Percentiles rank a stretch among this genome's conserved stretches.
These are phyloP conservation scores for Canna indica DNA, from an alignment of 176 grass and related monocot genomes.

Conservation along the genomic window DNA sequence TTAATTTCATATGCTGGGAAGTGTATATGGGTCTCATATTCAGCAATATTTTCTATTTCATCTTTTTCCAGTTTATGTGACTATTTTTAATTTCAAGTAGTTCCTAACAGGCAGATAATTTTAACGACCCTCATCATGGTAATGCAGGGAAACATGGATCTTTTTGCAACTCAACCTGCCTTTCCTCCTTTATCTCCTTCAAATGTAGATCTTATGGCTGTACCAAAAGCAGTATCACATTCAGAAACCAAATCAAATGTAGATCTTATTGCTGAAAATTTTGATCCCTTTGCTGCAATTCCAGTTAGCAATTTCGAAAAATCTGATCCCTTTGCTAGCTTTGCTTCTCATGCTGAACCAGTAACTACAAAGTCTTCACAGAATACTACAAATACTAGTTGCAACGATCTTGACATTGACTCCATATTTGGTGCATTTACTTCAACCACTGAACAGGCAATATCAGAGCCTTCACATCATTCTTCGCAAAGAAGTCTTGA, in stretches of 20 bases:
- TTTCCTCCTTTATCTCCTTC: slow-evolving; percentile 11
- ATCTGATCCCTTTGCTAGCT: slow-evolving; percentile 66
- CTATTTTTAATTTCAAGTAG: too few species aligned
- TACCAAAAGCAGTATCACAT: slow-evolving; percentile 15
- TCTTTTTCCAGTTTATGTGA: too few species aligned
- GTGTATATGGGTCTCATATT: too few species aligned
- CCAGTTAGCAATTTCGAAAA: slow-evolving; percentile 55
- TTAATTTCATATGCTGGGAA: too few species aligned
- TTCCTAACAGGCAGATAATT: too few species aligned
- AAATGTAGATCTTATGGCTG: slow-evolving; percentile 39
- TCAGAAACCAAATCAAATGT: slow-evolving; percentile 27
- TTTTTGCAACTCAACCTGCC: slow-evolving; percentile 4
- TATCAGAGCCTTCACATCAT: slow-evolving; percentile 26
- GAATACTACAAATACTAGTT: slow-evolving; percentile 36
- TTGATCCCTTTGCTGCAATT: slow-evolving; percentile 76
- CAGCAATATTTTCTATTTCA: too few species aligned
- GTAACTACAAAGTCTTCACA: slow-evolving; percentile 16
- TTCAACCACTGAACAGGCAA: neutral
- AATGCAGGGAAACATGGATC: slow-evolving; percentile 24
- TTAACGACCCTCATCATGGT: too few species aligned
- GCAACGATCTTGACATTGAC: neutral
- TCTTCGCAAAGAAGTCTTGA: slow-evolving; percentile 19
- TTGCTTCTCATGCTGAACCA: slow-evolving; percentile 41
- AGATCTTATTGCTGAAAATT: slow-evolving; percentile 32
- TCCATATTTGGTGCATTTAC: slow-evolving; percentile 3